Conservation (phyloP, 2,329 filamentous ascomycete species). For the Penicillium sp. region DNA sequence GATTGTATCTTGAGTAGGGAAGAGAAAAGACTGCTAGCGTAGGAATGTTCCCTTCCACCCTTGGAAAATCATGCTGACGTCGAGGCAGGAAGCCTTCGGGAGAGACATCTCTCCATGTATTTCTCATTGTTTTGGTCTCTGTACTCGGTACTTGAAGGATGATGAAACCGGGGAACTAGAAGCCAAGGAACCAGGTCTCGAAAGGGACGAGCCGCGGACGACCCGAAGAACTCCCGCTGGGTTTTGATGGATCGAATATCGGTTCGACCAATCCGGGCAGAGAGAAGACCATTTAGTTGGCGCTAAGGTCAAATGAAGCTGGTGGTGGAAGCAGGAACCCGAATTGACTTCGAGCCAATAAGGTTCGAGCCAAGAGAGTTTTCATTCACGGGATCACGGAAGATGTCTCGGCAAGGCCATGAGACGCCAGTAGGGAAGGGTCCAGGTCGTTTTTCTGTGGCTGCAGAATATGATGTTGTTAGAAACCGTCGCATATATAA, state of each 20-base stretch:
- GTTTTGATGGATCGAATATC: conserved; percentile 21
- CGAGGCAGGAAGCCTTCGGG: conserved; percentile 17
- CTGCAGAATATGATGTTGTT: too few species aligned
- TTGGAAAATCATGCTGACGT: conserved; percentile 30
- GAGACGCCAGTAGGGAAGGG: neutral
- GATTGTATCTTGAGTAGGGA: neutral
- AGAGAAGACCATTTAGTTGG: conserved; percentile 1
- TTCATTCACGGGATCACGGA: conserved; percentile 11
- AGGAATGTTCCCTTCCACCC: neutral
- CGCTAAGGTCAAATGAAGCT: neutral
- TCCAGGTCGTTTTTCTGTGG: neutral
- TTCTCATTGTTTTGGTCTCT: neutral
- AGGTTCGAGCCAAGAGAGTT: neutral
- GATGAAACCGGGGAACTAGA: neutral
- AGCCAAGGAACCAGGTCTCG: neutral
- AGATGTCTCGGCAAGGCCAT: conserved; percentile 7
- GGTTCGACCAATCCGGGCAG: conserved; percentile 7
- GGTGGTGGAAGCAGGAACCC: neutral
- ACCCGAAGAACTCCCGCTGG: conserved; percentile 10
- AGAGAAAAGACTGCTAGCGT: neutral
- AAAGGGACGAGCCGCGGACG: conserved; percentile 4
- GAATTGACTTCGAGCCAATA: neutral
- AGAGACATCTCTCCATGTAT: neutral
- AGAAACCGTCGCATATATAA: neutral
- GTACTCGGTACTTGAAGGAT: neutral